Conservation (phyloP, 306 rosid species). For the Lathyrus aphaca region DNA sequence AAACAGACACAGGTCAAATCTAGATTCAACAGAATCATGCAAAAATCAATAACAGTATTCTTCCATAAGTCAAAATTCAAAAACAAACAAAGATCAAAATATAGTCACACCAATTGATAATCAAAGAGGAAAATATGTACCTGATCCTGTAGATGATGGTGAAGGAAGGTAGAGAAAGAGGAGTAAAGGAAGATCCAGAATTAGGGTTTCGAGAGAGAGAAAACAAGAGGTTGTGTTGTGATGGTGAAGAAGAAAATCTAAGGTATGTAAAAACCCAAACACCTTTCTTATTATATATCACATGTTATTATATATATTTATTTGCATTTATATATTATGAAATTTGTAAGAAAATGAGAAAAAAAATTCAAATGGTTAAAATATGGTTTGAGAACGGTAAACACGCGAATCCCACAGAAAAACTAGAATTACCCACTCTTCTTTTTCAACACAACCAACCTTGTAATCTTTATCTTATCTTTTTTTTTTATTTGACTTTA, state of each 20-base stretch:
- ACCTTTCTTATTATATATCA: slow-evolving; percentile 34
- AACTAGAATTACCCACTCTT: slow-evolving; percentile 37
- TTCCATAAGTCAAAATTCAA: slow-evolving; percentile 36
- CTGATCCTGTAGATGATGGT: slow-evolving; percentile 52
- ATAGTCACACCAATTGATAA: slow-evolving; percentile 25
- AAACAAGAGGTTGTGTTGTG: slow-evolving; percentile 35
- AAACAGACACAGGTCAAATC: slow-evolving; percentile 40
- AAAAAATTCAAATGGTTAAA: slow-evolving; percentile 48
- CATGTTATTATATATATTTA: background rate
- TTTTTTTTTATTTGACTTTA: background rate
- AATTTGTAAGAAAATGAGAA: slow-evolving; percentile 19
- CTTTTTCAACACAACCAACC: slow-evolving; percentile 31
- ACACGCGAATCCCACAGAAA: slow-evolving; percentile 45
- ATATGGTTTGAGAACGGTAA: slow-evolving; percentile 44
- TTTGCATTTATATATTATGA: background rate
- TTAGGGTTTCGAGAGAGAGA: slow-evolving; percentile 73
- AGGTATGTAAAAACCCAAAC: slow-evolving; percentile 45
- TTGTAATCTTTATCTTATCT: slow-evolving; percentile 1
- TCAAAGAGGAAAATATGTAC: slow-evolving; percentile 44
- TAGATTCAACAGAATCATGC: slow-evolving; percentile 44
- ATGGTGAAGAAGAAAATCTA: slow-evolving; percentile 49
- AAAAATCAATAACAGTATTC: slow-evolving; percentile 42
- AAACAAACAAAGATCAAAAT: slow-evolving; percentile 3
- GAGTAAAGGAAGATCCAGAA: slow-evolving; percentile 45
- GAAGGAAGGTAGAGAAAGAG: slow-evolving; percentile 31